These are phyloP conservation scores for Boletus bicolor DNA, from an alignment of 768 basidiomycete genomes.

Conservation along the genomic window DNA sequence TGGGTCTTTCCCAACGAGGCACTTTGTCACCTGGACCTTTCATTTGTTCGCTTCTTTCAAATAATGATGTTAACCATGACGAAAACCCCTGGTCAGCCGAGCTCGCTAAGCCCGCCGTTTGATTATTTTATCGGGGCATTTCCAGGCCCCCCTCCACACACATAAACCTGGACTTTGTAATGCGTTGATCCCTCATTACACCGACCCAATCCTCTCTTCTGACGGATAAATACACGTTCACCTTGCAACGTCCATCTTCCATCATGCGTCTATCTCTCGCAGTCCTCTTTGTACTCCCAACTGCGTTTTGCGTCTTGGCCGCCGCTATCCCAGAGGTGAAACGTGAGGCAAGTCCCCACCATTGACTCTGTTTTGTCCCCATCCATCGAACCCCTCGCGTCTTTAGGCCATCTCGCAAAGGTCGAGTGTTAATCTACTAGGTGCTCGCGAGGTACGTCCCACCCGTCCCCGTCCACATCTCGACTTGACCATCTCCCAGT, in stretches of 20 bases:
- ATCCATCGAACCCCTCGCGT: neutral
- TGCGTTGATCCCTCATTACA: no score
- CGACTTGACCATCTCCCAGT: neutral
- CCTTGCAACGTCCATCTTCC: neutral
- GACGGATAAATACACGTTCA: no score
- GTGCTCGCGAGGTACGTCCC: neutral
- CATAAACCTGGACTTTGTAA: neutral
- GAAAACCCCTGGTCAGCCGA: conserved; percentile 3
- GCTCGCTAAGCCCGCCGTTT: conserved; percentile 15
- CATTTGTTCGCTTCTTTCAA: conserved; percentile 3
- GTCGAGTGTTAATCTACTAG: neutral
- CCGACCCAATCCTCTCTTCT: neutral
- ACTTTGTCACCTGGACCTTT: neutral
- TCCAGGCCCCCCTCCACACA: neutral
- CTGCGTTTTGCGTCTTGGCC: conserved; percentile 7
- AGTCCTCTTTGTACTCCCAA: conserved; percentile 13
- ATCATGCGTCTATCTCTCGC: conserved; percentile 17
- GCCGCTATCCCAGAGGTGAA: conserved; percentile 6
- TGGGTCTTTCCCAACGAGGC: neutral
- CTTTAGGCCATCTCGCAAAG: neutral
- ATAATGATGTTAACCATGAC: conserved; percentile 6
- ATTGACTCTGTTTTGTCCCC: no score
- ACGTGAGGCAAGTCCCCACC: conserved; percentile 6
- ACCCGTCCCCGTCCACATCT: no score
- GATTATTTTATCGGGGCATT: conserved; percentile 2